Evolutionary conservation across 306 rosid genomes (phyloP), one percentile per base, ranked within the genome.

Genomic region (Vachellia pachyceras): DNA sequence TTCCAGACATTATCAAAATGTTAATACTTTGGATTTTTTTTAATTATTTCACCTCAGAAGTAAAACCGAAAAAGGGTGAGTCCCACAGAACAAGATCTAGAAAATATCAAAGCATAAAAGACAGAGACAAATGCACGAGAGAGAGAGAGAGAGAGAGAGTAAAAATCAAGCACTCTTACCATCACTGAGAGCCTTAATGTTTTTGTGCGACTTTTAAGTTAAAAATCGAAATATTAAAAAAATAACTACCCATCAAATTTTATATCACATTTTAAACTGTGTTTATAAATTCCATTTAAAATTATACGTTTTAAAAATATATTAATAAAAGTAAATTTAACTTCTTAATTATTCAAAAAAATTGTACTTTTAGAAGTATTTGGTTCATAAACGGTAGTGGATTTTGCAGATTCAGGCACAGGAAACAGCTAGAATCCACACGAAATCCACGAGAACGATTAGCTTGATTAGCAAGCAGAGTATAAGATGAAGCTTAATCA

Each of bases 101-200:
- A 64, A 73, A 54, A 52, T 73, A 17, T 44, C 36, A 46, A 33
- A 58, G 36, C 67, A 47, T 35, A 52, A 44, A 29, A 29, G 33
- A 29, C 33, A 29, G 33, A 29, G 33, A 29, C 33, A 29, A 29
- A 29, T 29, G 33, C 33, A 29, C 33, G 33, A 29, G 33, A 29
- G 33, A 29, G 33, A 29, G 33, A 29, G 33, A 29, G 33, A 29
- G 33, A 29, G 41, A 37, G 41, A 40, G 67, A 75, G 84, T 78
- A 79, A 82, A 81, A 84, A 45, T 7, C 14, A 71, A 71, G 86
- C 78, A 57, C 79, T 77, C 10, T 47, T 71, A 80, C 52, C 50
- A 52, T 55, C 40, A 61, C 25, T 23, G 39, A 7, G 45, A 22
- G 33, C 69, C 3, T 25, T 33, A 25, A 1, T 12, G 17, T 25